A percentile compares a stretch with the other conserved stretches of the same genome.
These are phyloP conservation scores for Pleurozium schreberi DNA, from an alignment of 225 moss, liverwort and hornwort species.

Conservation along the genomic window DNA sequence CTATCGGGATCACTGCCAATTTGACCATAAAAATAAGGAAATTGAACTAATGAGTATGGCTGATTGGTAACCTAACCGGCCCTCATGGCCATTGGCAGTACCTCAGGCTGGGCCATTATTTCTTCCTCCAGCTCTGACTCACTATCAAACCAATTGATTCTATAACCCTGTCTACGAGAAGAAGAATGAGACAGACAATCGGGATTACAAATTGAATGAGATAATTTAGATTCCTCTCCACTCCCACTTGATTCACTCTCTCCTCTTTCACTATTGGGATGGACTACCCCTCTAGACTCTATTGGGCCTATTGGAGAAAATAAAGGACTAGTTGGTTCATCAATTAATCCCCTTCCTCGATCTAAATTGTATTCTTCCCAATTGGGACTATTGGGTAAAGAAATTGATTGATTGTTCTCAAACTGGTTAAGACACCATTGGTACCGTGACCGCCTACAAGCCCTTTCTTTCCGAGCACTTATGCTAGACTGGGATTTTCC, in stretches of 20 bases:
- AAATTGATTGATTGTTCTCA: neutral
- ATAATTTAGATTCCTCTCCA: too few species aligned
- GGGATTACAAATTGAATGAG: too few species aligned
- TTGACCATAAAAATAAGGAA: neutral
- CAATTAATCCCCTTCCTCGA: rapidly evolving
- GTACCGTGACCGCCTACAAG: rapidly evolving
- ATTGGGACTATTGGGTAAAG: neutral
- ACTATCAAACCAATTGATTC: neutral
- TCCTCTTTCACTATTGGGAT: too few species aligned
- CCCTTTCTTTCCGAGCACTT: neutral
- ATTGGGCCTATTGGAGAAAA: too few species aligned
- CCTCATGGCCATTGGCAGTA: rapidly evolving
- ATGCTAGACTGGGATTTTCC: rapidly evolving
- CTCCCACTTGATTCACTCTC: too few species aligned
- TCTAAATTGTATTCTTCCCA: rapidly evolving
- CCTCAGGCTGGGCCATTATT: rapidly evolving
- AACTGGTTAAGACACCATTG: neutral
- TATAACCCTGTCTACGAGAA: rapidly evolving
- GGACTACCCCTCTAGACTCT: too few species aligned
- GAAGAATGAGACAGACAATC: too few species aligned
- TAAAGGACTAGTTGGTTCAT: too few species aligned
- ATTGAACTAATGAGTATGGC: rapidly evolving
- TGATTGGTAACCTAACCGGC: rapidly evolving
- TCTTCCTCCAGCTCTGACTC: rapidly evolving
- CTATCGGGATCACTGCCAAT: neutral